These are phyloP conservation scores for Phialophora macrospora DNA, from an alignment of 2,329 filamentous ascomycete genomes.

Conservation along the genomic window DNA sequence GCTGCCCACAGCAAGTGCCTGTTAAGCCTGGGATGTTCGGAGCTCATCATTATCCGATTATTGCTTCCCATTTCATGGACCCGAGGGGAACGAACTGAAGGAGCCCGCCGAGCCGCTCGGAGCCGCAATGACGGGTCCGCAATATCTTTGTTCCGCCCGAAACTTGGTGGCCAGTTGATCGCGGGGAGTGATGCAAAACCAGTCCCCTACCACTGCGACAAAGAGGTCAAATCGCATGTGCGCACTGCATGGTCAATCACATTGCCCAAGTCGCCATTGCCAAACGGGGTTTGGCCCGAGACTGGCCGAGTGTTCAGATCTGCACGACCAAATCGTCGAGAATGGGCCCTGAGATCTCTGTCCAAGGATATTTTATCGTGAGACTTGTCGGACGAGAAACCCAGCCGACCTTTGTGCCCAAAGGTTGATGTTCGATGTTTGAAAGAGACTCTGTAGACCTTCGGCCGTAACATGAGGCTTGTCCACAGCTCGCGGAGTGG, in stretches of 20 bases:
- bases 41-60: background rate
- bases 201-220: background rate
- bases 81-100: background rate
- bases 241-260: background rate
- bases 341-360: background rate
- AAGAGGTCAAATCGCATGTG: background rate
- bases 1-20: background rate
- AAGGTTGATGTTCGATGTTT: background rate
- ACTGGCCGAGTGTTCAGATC: background rate
- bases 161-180: background rate
- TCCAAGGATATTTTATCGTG: background rate
- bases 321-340: background rate
- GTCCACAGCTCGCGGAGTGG: background rate
- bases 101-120: background rate
- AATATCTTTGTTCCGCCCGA: constrained; percentile 19
- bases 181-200: background rate
- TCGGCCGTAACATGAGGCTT: constrained; percentile 15
- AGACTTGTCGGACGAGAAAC: background rate
- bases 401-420: background rate
- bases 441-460: background rate
- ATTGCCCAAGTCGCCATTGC: background rate
- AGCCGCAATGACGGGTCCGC: constrained; percentile 7
- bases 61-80: background rate
- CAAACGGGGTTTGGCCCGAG: background rate
- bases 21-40: background rate